These are phyloP conservation scores for Daldinia decipiens DNA, from an alignment of 495 filamentous ascomycete genomes.

Conservation along the genomic window DNA sequence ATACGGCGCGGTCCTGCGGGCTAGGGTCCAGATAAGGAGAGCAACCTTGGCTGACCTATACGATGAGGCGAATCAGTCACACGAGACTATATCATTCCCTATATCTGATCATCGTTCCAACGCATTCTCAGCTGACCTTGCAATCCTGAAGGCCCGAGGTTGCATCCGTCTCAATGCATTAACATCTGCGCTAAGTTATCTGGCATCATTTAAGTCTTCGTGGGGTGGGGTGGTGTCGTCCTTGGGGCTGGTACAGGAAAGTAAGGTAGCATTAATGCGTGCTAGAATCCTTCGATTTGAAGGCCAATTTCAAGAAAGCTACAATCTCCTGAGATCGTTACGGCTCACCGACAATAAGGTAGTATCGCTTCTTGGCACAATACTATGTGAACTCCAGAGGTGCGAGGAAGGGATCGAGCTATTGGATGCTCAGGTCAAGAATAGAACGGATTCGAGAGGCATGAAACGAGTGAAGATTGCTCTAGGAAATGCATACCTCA, in stretches of 20 bases:
- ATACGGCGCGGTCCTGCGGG: background rate
- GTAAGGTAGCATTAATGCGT: slow-evolving; percentile 12
- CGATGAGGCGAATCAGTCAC: background rate
- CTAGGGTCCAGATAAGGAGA: slow-evolving; percentile 3
- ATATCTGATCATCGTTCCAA: slow-evolving; percentile 16
- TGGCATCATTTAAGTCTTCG: slow-evolving; percentile 1
- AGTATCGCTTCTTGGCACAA: slow-evolving; percentile 8
- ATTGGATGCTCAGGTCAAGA: background rate
- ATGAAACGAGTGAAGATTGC: slow-evolving; percentile 4
- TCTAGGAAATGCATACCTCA: slow-evolving; percentile 14
- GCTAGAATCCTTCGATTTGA: slow-evolving; percentile 13
- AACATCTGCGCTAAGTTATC: background rate
- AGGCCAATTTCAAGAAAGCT: slow-evolving; percentile 15
- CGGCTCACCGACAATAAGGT: slow-evolving; percentile 1
- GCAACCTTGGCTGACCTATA: slow-evolving; percentile 9
- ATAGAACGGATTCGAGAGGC: background rate
- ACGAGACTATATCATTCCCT: slow-evolving; percentile 1
- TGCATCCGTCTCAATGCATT: slow-evolving; percentile 15
- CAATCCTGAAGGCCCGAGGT: slow-evolving; percentile 8
- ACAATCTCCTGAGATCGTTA: slow-evolving; percentile 4
- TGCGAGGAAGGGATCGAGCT: slow-evolving; percentile 17
- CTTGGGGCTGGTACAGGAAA: slow-evolving; percentile 6
- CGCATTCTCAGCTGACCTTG: slow-evolving; percentile 14
- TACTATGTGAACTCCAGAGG: slow-evolving; percentile 16
- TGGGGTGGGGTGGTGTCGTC: slow-evolving; percentile 14